phyloP scores from a whole-genome alignment of 2,329 filamentous ascomycete genomes.

The Capronia epimyces region DNA sequence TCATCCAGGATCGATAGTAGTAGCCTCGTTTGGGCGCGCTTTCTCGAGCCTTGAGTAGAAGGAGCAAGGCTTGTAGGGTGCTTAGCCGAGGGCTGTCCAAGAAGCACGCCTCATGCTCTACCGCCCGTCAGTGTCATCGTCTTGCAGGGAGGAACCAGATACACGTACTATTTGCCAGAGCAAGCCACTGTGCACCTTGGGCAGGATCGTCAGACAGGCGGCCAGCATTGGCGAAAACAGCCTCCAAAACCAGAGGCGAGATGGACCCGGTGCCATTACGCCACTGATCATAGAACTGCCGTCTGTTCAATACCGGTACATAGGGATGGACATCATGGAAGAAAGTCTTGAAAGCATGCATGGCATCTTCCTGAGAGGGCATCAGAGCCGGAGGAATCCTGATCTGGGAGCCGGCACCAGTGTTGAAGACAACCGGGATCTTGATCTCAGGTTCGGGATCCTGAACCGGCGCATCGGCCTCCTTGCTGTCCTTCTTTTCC shows the following conservation, averaged over 20 bases:
- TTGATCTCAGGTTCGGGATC: conserved; percentile 68
- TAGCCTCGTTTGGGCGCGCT: conserved; percentile 90
- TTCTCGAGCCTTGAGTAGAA: conserved; percentile 85
- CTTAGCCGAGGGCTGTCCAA: conserved; percentile 86
- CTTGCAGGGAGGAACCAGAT: conserved; percentile 18
- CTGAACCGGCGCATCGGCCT: conserved; percentile 57
- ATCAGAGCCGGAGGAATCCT: conserved; percentile 89
- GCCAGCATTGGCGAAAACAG: conserved; percentile 83
- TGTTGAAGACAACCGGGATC: conserved; percentile 57
- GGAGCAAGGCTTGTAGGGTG: conserved; percentile 82
- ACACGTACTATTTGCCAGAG: conserved; percentile 70
- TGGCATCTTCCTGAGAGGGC: conserved; percentile 75
- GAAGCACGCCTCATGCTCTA: conserved; percentile 86
- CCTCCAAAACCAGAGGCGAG: conserved; percentile 82
- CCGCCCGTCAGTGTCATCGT: conserved; percentile 27
- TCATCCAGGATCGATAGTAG: conserved; percentile 97
- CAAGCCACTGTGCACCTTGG: conserved; percentile 87
- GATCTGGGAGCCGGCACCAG: conserved; percentile 68
- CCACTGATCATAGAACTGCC: conserved; percentile 85
- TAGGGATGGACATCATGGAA: conserved; percentile 90
- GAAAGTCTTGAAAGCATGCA: conserved; percentile 84
- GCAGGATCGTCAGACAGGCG: conserved; percentile 76
- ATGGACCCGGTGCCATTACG: conserved; percentile 73
- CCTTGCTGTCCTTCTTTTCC: conserved; percentile 46
- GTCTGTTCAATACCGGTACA: conserved; percentile 78